Conservation (phyloP, 1,139 yeast genomes). For the Yamadazyma trypodendri region DNA sequence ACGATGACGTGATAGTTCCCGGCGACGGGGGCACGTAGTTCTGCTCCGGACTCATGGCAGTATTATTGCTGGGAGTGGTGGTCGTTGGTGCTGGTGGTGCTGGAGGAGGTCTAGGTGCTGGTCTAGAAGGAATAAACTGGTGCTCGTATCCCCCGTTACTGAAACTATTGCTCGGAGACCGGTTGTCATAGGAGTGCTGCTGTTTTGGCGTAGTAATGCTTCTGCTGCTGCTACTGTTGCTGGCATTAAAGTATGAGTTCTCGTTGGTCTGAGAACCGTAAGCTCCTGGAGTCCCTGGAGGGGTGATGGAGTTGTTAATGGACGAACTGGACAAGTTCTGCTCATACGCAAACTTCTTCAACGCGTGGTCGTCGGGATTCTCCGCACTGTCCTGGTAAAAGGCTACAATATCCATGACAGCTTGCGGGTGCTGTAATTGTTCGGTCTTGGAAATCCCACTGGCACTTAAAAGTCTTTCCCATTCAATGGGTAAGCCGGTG, state of each 20-base stretch:
- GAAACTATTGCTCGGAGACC: constrained; percentile 6
- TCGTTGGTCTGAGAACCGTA: constrained; percentile 1
- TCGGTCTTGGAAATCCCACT: constrained; percentile 85
- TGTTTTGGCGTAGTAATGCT: constrained; percentile 5
- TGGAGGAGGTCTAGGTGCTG: constrained; percentile 60
- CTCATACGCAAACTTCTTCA: constrained; percentile 63
- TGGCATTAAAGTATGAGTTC: not conserved
- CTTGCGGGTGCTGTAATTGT: constrained; percentile 89
- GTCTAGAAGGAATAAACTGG: constrained; percentile 63
- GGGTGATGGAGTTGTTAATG: constrained; percentile 24
- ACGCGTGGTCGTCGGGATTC: constrained; percentile 67
- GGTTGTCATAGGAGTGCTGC: not conserved
- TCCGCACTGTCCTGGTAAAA: constrained; percentile 73
- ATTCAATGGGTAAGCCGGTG: constrained; percentile 87
- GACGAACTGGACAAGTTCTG: constrained; percentile 22
- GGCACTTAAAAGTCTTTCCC: constrained; percentile 81
- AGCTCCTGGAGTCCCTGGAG: constrained; percentile 25
- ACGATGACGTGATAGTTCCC: constrained; percentile 6
- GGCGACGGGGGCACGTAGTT: constrained; percentile 12
- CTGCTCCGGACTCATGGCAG: constrained; percentile 6
- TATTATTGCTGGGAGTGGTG: constrained; percentile 1
- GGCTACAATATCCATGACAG: constrained; percentile 89
- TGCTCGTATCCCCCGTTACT: constrained; percentile 21
- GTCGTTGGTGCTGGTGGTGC: constrained; percentile 4
- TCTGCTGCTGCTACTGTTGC: constrained; percentile 3